Evolutionary conservation across 768 basidiomycete genomes (phyloP).

Genomic region (Paxillus rubicundulus): DNA sequence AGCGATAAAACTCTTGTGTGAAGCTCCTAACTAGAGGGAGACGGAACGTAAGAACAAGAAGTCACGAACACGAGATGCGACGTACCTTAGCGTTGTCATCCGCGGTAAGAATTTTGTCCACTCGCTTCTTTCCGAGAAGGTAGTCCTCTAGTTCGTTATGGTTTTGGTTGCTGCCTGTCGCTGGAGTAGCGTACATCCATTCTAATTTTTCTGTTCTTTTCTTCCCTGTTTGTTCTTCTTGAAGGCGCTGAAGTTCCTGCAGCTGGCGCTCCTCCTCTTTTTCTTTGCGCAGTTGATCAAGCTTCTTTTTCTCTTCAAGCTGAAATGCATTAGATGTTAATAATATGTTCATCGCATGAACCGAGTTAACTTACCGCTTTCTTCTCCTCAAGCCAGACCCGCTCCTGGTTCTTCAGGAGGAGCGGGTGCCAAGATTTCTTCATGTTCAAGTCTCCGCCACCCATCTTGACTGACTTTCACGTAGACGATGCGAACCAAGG

Average conservation of each 20-base stretch:
- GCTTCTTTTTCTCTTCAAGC: conserved; percentile 98
- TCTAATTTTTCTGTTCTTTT: conserved; percentile 93
- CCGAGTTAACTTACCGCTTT: conserved; percentile 64
- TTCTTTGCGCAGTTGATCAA: conserved; percentile 95
- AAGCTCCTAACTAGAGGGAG: conserved; percentile 63
- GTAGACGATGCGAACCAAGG: conserved; percentile 4
- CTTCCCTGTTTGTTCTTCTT: conserved; percentile 94
- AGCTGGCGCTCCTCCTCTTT: conserved; percentile 96
- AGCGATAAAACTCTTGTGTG: conserved; percentile 92
- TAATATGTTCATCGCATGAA: background rate
- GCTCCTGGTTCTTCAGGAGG: conserved; percentile 97
- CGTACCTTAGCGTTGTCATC: conserved; percentile 88
- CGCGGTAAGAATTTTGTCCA: conserved; percentile 91
- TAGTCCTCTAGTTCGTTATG: conserved; percentile 95
- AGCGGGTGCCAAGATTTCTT: conserved; percentile 99
- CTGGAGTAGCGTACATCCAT: conserved; percentile 99
- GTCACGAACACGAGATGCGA: background rate
- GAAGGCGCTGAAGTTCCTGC: conserved; percentile 92
- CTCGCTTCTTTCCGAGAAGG: conserved; percentile 93
- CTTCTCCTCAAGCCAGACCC: conserved; percentile 99
- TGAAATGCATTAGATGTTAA: conserved; percentile 32
- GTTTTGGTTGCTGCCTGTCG: conserved; percentile 82
- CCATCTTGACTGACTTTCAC: conserved; percentile 67
- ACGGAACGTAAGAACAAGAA: conserved; percentile 9
- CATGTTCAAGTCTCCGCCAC: conserved; percentile 98